Evolutionary conservation across 208 protist species (phyloP), one percentile per base, ranked within the genome.

Genomic region (Acanthamoeba culbertsoni): DNA sequence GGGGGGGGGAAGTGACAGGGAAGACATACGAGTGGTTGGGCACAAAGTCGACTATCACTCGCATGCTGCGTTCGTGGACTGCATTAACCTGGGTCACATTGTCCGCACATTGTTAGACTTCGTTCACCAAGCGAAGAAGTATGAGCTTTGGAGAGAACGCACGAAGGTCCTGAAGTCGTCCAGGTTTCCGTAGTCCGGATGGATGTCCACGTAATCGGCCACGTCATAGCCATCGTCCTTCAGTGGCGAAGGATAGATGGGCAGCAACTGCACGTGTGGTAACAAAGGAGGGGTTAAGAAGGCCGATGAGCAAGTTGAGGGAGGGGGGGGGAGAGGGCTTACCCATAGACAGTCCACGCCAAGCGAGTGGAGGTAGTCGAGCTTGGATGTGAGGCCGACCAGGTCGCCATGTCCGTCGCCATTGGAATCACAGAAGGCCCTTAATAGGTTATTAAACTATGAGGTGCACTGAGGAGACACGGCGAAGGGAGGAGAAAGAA

Each of bases 171-270:
- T 89, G 65, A 97, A 96, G 86, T 97, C 96, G 43, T 96, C 91
- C 5, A 96, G 59, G 48, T 33, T 96, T 1, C 96, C 96, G 89
- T 96, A 97, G 59, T 97, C 92, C 40, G 95, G 96, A 37, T 97
- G 93, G 42, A 97, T 94, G 53, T 90, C 93, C 42, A 93, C 90
- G 62, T 97, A 97, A 86, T 97, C 96, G 35, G 92, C 35, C 40
- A 97, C 95, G 63, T 97, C 96, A 86, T 97, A 97, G 68, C 96
- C 96, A 90, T 97, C 95, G 82, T 97, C 96, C 63, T 90, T 86
- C 65, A 96, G 89, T 12, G 96, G 96, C 12, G 93, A 96, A 7
- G 94, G 82, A 48, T 96, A 96, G 42, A 97, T 95, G 42, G 96
- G 96, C 53, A 96, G 62, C 63, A 97, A 62, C 82, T 90, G 51